A percentile compares a stretch with the other conserved stretches of the same genome.
These are phyloP conservation scores for Naematelia encephala DNA, from an alignment of 768 basidiomycete species.

Conservation along the genomic window DNA sequence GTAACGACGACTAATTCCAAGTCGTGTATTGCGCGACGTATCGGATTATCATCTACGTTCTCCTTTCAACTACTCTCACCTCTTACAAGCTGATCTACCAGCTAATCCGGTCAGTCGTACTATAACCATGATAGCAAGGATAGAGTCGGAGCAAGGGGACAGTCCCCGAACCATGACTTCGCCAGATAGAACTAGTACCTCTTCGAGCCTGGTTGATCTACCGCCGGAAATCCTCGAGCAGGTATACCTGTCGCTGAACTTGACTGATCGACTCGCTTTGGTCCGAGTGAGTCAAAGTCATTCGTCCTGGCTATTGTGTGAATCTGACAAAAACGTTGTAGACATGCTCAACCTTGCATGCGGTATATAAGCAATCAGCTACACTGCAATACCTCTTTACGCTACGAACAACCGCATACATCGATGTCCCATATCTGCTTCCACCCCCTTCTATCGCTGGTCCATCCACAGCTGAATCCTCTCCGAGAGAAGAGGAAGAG, in stretches of 20 bases:
- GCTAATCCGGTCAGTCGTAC: neutral
- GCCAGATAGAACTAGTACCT: neutral
- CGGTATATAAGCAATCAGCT: constrained; percentile 21
- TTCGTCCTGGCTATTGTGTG: neutral
- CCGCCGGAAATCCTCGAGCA: constrained; percentile 38
- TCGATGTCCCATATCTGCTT: constrained; percentile 28
- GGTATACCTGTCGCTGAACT: constrained; percentile 19
- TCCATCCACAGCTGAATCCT: neutral
- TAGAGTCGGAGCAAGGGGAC: neutral
- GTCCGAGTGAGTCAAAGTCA: constrained; percentile 18
- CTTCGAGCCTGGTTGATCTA: constrained; percentile 2
- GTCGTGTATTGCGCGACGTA: too few relatives aligned
- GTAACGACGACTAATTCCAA: too few relatives aligned
- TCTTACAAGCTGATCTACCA: too few relatives aligned
- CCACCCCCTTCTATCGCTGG: neutral
- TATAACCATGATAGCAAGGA: neutral
- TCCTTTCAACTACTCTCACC: too few relatives aligned
- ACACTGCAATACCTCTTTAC: constrained; percentile 34
- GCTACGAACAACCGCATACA: constrained; percentile 25
- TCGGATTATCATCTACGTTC: too few relatives aligned
- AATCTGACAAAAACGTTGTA: neutral
- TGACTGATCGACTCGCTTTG: constrained; percentile 23
- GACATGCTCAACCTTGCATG: constrained; percentile 19
- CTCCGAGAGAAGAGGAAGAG: neutral
- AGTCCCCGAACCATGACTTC: neutral